A percentile compares a stretch with the other conserved stretches of the same genome.
These are phyloP conservation scores for Yamadazyma insecticola DNA, from an alignment of 805 yeast genomes.

Conservation along the genomic window DNA sequence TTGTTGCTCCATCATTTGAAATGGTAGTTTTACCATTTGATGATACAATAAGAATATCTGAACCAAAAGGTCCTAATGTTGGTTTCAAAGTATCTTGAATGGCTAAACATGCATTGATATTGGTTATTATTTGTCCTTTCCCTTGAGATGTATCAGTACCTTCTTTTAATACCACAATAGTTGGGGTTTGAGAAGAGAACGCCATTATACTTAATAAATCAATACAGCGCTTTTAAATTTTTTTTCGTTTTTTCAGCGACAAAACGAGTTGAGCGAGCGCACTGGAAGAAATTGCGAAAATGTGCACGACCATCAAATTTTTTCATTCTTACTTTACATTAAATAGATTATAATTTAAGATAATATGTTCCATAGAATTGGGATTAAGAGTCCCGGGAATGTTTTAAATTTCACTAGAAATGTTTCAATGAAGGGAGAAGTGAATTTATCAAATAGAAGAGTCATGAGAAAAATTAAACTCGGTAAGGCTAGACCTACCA, in stretches of 20 bases:
- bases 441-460: constrained; percentile 45
- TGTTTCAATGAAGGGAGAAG: constrained; percentile 30
- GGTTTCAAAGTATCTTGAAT: constrained; percentile 94
- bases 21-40: constrained; percentile 85
- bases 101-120: constrained; percentile 95
- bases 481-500: constrained; percentile 92
- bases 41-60: constrained; percentile 87
- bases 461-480: constrained; percentile 63
- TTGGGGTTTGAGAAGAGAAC: constrained; percentile 91
- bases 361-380: too few species aligned
- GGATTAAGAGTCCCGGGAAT: too few species aligned
- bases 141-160: constrained; percentile 99
- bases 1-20: constrained; percentile 98
- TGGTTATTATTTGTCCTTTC: constrained; percentile 88
- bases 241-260: neutral
- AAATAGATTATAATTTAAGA: too few species aligned
- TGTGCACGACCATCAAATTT: too few species aligned
- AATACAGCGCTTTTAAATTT: neutral
- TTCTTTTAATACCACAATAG: constrained; percentile 96
- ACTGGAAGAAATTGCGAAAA: too few species aligned
- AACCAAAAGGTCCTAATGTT: constrained; percentile 95
- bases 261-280: too few species aligned
- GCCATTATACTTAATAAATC: constrained; percentile 49
- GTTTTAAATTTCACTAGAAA: constrained; percentile 12
- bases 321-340: too few species aligned